Evolutionary conservation across 805 yeast species (phyloP).

Genomic region (Wickerhamiella parazyma): DNA sequence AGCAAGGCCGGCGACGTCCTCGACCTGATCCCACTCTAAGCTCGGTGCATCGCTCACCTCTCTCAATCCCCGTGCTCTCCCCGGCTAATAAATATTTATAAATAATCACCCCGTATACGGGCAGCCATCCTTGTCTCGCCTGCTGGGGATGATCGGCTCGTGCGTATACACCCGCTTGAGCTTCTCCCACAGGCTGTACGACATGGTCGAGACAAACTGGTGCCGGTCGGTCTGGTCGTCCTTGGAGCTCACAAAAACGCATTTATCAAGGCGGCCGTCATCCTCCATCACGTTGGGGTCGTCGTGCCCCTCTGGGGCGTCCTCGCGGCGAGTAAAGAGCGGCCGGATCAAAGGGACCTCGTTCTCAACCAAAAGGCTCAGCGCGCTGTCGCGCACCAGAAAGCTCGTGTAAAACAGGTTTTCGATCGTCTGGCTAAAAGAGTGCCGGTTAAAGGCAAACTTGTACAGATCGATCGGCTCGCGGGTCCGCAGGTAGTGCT

Average conservation of each 20-base stretch:
- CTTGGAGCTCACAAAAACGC: background rate
- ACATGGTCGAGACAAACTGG: constrained; percentile 6
- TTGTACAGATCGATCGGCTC: constrained; percentile 42
- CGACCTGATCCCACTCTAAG: background rate
- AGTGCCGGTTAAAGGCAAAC: constrained; percentile 55
- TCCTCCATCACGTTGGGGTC: background rate
- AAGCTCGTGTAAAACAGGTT: constrained; percentile 75
- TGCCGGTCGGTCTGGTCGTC: background rate
- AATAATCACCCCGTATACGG: background rate
- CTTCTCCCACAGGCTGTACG: background rate
- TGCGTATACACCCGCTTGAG: background rate
- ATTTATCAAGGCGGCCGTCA: background rate
- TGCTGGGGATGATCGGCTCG: constrained; percentile 2
- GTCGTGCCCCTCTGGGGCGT: constrained; percentile 16
- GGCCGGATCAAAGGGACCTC: constrained; percentile 9
- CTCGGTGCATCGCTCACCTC: background rate
- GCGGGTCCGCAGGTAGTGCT: background rate
- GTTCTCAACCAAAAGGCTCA: constrained; percentile 38
- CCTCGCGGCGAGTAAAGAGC: background rate
- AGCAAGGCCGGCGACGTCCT: background rate
- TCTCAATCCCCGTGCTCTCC: background rate
- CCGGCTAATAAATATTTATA: background rate
- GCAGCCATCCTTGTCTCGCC: background rate
- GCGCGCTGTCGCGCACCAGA: constrained; percentile 56
- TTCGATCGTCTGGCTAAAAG: constrained; percentile 70